Evolutionary conservation across 805 yeast genomes (phyloP).

Genomic region (Blastobotrys parvus): DNA sequence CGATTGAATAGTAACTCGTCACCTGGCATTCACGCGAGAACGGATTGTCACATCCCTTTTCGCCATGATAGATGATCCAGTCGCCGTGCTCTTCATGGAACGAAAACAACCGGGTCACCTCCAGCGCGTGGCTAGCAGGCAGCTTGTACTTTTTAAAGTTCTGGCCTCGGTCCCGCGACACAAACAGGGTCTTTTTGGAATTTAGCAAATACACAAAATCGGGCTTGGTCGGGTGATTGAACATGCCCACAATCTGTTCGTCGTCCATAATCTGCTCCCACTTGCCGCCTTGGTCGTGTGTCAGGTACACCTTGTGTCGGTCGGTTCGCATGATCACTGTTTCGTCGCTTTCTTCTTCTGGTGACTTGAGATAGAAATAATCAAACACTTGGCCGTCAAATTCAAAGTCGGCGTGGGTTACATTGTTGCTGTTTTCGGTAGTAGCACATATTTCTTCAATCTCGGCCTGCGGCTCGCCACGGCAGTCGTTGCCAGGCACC

Average conservation of each 20-base stretch:
- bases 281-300: constrained; percentile 59
- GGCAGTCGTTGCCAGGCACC: constrained; percentile 41
- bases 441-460: constrained; percentile 23
- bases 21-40: constrained; percentile 43
- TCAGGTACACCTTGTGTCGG: constrained; percentile 46
- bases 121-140: constrained; percentile 44
- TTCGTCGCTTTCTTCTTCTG: constrained; percentile 41
- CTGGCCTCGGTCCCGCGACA: constrained; percentile 62
- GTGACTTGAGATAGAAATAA: constrained; percentile 54
- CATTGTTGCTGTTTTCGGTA: constrained; percentile 27
- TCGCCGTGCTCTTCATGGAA: constrained; percentile 53
- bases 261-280: constrained; percentile 34
- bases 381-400: constrained; percentile 47
- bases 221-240: constrained; percentile 50
- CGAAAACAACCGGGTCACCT: constrained; percentile 31
- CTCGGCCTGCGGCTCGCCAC: constrained; percentile 22
- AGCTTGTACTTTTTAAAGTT: constrained; percentile 39
- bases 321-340: constrained; percentile 55
- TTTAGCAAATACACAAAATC: constrained; percentile 52
- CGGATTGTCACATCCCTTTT: constrained; percentile 45
- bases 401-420: constrained; percentile 33
- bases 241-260: constrained; percentile 44
- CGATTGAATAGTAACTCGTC: constrained; percentile 52
- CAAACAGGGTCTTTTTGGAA: constrained; percentile 39
- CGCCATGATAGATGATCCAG: constrained; percentile 64